Conservation (phyloP, 2,329 filamentous ascomycete genomes). For the Ophiostoma fasciatum region DNA sequence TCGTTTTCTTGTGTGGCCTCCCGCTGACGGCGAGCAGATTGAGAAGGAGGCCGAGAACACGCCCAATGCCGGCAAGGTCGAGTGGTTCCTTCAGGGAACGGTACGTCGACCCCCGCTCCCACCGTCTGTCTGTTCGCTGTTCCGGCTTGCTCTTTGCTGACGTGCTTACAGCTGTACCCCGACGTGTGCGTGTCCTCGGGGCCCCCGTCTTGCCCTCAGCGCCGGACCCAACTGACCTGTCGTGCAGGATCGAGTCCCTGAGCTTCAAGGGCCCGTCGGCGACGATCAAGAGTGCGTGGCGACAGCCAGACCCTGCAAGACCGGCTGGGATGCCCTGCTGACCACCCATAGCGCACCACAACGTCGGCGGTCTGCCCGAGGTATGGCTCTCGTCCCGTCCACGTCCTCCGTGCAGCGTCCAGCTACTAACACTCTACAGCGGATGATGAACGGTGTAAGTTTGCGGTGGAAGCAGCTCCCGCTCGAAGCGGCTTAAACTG, state of each 20-base stretch:
- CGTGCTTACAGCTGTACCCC: slow-evolving; percentile 8
- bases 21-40: slow-evolving; percentile 28
- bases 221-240: slow-evolving; percentile 5
- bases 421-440: slow-evolving; percentile 2
- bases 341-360: slow-evolving; percentile 24
- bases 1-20: no score
- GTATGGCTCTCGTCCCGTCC: neutral
- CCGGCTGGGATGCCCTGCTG: no score
- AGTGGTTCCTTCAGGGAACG: slow-evolving; percentile 80
- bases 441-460: slow-evolving; percentile 21
- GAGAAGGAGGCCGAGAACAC: slow-evolving; percentile 56
- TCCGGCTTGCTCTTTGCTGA: neutral
- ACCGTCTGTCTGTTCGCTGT: slow-evolving; percentile 25
- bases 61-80: slow-evolving; percentile 55
- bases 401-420: neutral
- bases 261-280: slow-evolving; percentile 32
- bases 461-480: no score
- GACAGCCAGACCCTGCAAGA: no score
- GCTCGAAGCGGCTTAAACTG: no score
- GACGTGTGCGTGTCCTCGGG: slow-evolving; percentile 22
- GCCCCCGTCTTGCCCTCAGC: neutral
- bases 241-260: slow-evolving; percentile 28
- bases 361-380: slow-evolving; percentile 27
- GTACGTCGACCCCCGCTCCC: slow-evolving; percentile 30
- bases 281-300: slow-evolving; percentile 30